Conservation (phyloP, 306 rosid species). For the Quercus alba region DNA sequence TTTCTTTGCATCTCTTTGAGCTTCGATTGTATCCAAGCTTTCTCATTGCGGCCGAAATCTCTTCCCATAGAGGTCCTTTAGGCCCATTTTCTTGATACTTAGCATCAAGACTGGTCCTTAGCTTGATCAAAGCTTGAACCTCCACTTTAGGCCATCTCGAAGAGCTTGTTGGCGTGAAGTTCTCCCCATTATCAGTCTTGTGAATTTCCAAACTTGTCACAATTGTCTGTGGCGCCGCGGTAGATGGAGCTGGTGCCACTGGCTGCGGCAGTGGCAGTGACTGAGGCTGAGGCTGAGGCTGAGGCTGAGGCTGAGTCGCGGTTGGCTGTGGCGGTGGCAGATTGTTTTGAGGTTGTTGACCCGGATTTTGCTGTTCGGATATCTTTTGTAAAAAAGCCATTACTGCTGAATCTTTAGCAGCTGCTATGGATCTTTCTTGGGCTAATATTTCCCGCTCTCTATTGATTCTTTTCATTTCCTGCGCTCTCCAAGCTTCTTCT, state of each 20-base stretch:
- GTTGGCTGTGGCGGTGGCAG: neutral
- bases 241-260: neutral
- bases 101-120: constrained; percentile 51
- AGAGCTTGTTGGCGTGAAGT: constrained; percentile 19
- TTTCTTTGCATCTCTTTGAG: constrained; percentile 90
- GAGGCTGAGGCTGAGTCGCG: neutral
- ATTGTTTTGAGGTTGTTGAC: constrained; percentile 15
- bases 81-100: constrained; percentile 84
- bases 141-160: constrained; percentile 95
- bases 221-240: neutral
- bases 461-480: constrained; percentile 61
- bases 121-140: constrained; percentile 61
- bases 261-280: neutral
- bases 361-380: constrained; percentile 52
- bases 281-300: constrained; percentile 1
- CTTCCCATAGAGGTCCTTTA: constrained; percentile 94
- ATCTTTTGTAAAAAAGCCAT: constrained; percentile 74
- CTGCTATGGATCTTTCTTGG: constrained; percentile 67
- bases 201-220: constrained; percentile 26
- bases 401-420: constrained; percentile 73
- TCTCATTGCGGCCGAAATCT: constrained; percentile 68
- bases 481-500: constrained; percentile 84
- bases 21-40: constrained; percentile 66
- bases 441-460: constrained; percentile 69
- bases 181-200: constrained; percentile 35